A percentile compares a stretch with the other conserved stretches of the same genome.
These are phyloP conservation scores for Arxiozyma telluris DNA, from an alignment of 1,139 yeast genomes.

Conservation along the genomic window DNA sequence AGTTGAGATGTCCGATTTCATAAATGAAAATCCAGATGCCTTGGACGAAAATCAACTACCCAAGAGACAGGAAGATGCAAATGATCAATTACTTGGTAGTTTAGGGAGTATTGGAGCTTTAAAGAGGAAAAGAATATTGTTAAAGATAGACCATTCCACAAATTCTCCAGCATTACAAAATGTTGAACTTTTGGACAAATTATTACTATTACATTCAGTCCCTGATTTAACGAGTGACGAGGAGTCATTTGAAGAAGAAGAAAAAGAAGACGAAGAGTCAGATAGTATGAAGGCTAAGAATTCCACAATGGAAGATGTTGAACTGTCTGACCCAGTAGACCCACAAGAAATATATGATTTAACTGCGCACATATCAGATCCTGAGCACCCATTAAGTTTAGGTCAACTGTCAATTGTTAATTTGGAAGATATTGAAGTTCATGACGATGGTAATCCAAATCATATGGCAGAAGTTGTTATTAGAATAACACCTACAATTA, in stretches of 20 bases:
- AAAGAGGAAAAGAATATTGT: conserved; percentile 23
- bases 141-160: conserved; percentile 20
- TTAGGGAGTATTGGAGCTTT: conserved; percentile 19
- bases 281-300: conserved; percentile 8
- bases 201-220: conserved; percentile 14
- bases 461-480: conserved; percentile 71
- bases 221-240: conserved; percentile 22
- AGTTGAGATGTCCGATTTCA: conserved; percentile 48
- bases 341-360: conserved; percentile 65
- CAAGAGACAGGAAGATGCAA: conserved; percentile 39
- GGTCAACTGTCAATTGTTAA: conserved; percentile 95
- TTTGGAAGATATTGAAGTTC: conserved; percentile 65
- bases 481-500: conserved; percentile 91
- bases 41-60: conserved; percentile 72
- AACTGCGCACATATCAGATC: conserved; percentile 85
- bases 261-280: not conserved
- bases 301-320: conserved; percentile 26
- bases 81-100: conserved; percentile 16
- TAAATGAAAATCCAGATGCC: conserved; percentile 87
- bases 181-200: conserved; percentile 23
- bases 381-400: conserved; percentile 91
- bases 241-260: conserved; percentile 13
- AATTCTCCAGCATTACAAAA: conserved; percentile 20
- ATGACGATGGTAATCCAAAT: conserved; percentile 41
- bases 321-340: conserved; percentile 61